These are phyloP conservation scores for Aegle marmelos DNA, from an alignment of 345 rosid species.

Conservation along the genomic window DNA sequence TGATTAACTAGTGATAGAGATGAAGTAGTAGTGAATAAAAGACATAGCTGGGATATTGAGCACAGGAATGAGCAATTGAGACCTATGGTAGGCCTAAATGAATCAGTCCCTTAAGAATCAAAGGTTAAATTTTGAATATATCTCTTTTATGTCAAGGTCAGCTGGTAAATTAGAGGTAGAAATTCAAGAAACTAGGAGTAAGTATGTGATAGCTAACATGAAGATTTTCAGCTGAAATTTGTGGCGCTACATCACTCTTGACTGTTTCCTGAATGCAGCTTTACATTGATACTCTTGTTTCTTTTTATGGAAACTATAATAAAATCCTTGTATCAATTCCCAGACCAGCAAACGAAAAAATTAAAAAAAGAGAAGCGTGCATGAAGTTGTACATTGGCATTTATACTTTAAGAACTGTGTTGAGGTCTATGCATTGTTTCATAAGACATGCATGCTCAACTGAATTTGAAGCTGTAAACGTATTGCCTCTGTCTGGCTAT, in stretches of 20 bases:
- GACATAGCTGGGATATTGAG: not conserved
- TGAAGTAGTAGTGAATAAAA: not conserved
- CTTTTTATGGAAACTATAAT: not conserved
- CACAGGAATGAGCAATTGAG: not conserved
- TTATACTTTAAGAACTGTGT: not conserved
- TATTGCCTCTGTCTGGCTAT: not conserved
- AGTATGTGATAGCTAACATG: not conserved
- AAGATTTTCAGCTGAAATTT: not conserved
- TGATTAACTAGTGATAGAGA: not conserved
- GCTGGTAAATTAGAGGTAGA: not conserved
- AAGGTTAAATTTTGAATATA: not conserved
- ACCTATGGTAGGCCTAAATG: not conserved
- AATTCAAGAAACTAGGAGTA: not conserved
- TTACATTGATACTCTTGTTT: not conserved
- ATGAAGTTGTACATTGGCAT: not conserved
- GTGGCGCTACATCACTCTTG: not conserved
- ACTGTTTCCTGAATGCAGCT: not conserved
- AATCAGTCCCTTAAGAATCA: not conserved
- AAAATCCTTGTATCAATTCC: not conserved
- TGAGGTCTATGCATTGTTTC: not conserved
- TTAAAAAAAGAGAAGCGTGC: not conserved
- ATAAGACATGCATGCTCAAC: not conserved
- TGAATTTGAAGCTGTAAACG: not conserved
- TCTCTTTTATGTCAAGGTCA: not conserved
- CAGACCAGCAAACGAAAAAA: not conserved